Evolutionary conservation across 768 basidiomycete genomes (phyloP).

Genomic region (Serendipita sp.): DNA sequence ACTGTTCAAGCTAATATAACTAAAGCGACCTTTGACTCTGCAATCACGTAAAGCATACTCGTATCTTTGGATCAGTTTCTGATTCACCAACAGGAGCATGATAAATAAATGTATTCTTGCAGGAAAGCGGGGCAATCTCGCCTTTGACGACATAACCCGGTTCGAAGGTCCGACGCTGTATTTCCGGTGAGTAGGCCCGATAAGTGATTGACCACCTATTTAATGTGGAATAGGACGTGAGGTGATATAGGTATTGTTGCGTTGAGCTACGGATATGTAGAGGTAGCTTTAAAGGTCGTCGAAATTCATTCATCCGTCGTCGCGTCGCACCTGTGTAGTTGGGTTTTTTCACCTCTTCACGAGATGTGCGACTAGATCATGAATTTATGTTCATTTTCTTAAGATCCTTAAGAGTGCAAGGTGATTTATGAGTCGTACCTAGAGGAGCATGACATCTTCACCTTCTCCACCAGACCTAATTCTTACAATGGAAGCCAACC

Average conservation of each 20-base stretch:
- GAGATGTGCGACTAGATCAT: too few species aligned
- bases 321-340: too few species aligned
- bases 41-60: not conserved
- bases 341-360: too few species aligned
- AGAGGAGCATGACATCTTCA: not conserved
- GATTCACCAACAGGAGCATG: not conserved
- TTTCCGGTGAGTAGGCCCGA: not conserved
- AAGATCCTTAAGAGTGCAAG: too few species aligned
- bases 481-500: not conserved
- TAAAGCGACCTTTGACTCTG: not conserved
- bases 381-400: too few species aligned
- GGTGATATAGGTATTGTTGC: too few species aligned
- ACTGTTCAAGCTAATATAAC: not conserved
- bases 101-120: not conserved
- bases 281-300: too few species aligned
- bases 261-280: too few species aligned
- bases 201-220: not conserved
- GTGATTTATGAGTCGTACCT: too few species aligned
- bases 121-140: not conserved
- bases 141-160: not conserved
- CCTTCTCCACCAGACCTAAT: not conserved
- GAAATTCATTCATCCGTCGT: too few species aligned
- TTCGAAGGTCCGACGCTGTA: not conserved
- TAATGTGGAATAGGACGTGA: too few species aligned
- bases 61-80: not conserved